Evolutionary conservation across 352 stramenopile genomes (phyloP).

Genomic region (Aphanomyces invadans): DNA sequence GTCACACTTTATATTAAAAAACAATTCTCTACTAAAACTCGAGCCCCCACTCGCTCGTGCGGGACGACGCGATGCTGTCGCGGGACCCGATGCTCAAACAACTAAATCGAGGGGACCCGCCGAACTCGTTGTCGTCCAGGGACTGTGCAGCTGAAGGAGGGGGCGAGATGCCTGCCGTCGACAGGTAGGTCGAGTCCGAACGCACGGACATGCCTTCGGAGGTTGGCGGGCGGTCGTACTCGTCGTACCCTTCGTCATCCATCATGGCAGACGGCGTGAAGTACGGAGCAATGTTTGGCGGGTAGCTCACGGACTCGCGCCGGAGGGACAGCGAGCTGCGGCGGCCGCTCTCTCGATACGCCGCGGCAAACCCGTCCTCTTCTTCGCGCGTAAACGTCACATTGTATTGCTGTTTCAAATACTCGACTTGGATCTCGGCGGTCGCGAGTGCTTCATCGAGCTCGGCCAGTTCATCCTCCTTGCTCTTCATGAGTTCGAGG

Average conservation of each 20-base stretch:
- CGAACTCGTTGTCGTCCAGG: constrained; percentile 9
- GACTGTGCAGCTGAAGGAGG: neutral
- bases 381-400: constrained; percentile 17
- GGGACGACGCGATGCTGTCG: constrained; percentile 7
- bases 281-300: neutral
- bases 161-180: neutral
- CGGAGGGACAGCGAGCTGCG: constrained; percentile 15
- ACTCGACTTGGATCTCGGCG: constrained; percentile 23
- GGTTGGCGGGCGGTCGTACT: constrained; percentile 9
- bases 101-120: constrained; percentile 19
- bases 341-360: constrained; percentile 18
- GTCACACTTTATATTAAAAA: constrained; percentile 3
- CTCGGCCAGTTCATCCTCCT: constrained; percentile 22
- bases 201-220: neutral
- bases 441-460: constrained; percentile 24
- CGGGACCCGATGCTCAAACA: constrained; percentile 18
- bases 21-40: constrained; percentile 21
- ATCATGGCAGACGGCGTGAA: constrained; percentile 1
- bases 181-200: neutral
- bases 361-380: constrained; percentile 8
- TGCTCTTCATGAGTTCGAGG: constrained; percentile 4
- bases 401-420: constrained; percentile 21
- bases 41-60: constrained; percentile 11
- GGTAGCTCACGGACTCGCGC: constrained; percentile 1
- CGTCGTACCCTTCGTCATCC: constrained; percentile 16